Conservation (phyloP, 768 basidiomycete species). For the Collybia nuda region DNA sequence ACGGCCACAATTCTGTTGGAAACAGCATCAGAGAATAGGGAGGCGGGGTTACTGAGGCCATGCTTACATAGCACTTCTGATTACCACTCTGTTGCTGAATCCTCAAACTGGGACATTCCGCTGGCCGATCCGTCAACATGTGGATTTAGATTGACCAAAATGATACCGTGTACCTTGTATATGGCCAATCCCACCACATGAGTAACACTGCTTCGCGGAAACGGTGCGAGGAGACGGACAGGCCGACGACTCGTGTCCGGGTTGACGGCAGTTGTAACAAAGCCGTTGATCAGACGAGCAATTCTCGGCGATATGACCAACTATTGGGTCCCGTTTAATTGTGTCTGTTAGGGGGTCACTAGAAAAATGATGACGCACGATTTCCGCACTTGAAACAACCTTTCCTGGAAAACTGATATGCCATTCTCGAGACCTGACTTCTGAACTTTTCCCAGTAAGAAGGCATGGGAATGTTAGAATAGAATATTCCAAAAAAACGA, state of each 20-base stretch:
- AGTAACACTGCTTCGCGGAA: constrained; percentile 89
- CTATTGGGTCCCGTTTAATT: constrained; percentile 36
- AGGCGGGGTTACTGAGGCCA: not conserved
- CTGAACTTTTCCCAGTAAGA: constrained; percentile 19
- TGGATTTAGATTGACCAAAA: not conserved
- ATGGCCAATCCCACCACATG: constrained; percentile 90
- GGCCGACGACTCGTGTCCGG: constrained; percentile 90
- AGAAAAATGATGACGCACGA: constrained; percentile 47
- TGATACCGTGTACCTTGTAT: constrained; percentile 50
- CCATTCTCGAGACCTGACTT: constrained; percentile 59
- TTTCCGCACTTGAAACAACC: constrained; percentile 95
- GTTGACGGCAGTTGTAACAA: constrained; percentile 93
- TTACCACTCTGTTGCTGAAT: constrained; percentile 58
- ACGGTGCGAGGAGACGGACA: constrained; percentile 84
- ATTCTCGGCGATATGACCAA: constrained; percentile 92
- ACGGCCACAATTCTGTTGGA: constrained; percentile 70
- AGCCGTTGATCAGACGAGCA: constrained; percentile 87
- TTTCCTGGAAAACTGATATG: constrained; percentile 82
- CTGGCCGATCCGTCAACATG: constrained; percentile 26
- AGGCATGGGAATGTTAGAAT: no score
- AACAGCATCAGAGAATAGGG: constrained; percentile 8
- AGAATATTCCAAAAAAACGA: no score
- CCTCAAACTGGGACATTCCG: constrained; percentile 82
- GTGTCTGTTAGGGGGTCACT: not conserved
- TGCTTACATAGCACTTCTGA: constrained; percentile 83